Evolutionary conservation across 2,329 filamentous ascomycete species (phyloP), one percentile per base, ranked within the genome.

Genomic region (Curvularia verruculosa): DNA sequence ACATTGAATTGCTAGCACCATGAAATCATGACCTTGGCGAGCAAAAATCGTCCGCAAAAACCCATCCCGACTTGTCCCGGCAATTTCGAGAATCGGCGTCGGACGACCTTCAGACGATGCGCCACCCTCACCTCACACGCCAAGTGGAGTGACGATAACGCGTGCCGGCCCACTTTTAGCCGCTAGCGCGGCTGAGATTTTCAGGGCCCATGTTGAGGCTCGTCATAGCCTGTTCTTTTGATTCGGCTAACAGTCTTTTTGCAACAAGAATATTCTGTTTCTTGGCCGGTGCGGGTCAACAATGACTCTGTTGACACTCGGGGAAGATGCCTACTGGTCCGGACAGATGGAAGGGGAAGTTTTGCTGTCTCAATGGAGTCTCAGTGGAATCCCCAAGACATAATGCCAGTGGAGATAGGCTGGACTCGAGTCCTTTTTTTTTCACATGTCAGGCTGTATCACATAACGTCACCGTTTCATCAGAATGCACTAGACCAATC

Each of bases 141-240:
- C 49, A 50, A 58, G 61, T 69, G 62, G 61, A 57, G 55, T 69
- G 67, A 68, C 54, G 50, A 54, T 57, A 65, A 66, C 63, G 59
- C 59, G 58, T 58, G n/a, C 4, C 24, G 59, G 39, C 34, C 67
- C 67, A 68, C 63, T 67, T 40, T 68, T 68, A 69, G 48, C 67
- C 67, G 62, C 52, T 59, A 60, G 57, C 47, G 57, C 54, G 55
- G 54, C 44, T 49, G 62, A 62, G 67, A 66, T 68, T 68, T 68
- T 59, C 64, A 66, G 65, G 62, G 52, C 65, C 56, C 56, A 55
- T 43, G 28, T 49, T 49, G 37, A 53, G 43, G 37, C 54, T 48
- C 54, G 47, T 51, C 49, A 50, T 51, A 15, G n/a, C 36, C 23
- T 44, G 26, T 47, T 23, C 37, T 23, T 18, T 15, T 6, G 28